Evolutionary conservation across 139 green algal species (phyloP).

Genomic region (Desmodesmus armatus): DNA sequence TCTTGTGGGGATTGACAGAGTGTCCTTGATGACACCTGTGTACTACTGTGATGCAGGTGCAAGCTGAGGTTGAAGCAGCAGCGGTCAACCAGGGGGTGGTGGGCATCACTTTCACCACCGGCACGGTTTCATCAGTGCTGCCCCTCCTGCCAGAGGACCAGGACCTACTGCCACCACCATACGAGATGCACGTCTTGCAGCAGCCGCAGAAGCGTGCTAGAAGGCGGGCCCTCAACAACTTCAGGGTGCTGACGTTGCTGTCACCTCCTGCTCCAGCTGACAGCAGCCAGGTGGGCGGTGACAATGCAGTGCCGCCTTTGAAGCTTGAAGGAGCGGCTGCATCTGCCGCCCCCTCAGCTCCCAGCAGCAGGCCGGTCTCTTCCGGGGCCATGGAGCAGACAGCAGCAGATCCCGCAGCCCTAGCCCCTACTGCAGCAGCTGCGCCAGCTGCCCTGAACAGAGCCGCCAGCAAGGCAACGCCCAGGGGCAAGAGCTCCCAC

Average conservation of each 20-base stretch:
- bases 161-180: constrained; percentile 66
- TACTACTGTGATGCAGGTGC: background rate
- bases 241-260: constrained; percentile 29
- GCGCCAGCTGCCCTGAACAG: too few species aligned
- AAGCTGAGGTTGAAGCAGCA: background rate
- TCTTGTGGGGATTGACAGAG: too few species aligned
- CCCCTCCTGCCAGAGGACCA: constrained; percentile 55
- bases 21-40: background rate
- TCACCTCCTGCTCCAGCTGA: background rate
- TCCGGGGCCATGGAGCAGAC: background rate
- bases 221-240: background rate
- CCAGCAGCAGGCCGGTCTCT: constrained; percentile 20
- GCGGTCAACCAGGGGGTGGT: constrained; percentile 39
- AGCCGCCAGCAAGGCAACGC: background rate
- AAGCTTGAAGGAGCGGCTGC: background rate
- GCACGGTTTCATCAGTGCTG: constrained; percentile 52
- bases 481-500: constrained; percentile 7
- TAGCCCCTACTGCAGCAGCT: too few species aligned
- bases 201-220: constrained; percentile 17
- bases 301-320: background rate
- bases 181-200: constrained; percentile 58
- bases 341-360: constrained; percentile 5
- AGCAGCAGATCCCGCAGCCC: background rate
- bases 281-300: background rate
- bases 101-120: constrained; percentile 64